These are phyloP conservation scores for Yamagishiella unicocca DNA, from an alignment of 139 green algal species.

Conservation along the genomic window DNA sequence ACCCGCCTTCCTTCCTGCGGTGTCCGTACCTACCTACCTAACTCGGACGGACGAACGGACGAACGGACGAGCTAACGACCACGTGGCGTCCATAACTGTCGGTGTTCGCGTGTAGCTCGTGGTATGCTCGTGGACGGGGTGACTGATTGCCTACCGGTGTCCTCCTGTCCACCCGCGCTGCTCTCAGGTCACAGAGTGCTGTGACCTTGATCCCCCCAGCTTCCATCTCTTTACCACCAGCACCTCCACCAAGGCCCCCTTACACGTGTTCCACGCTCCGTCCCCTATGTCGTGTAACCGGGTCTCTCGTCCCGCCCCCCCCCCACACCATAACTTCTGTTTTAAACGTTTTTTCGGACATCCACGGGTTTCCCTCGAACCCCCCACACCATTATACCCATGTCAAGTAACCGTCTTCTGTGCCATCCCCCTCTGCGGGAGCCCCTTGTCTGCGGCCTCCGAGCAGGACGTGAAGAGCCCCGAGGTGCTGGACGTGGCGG, in stretches of 20 bases:
- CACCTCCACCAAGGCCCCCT: neutral
- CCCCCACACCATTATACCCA: too few relatives aligned
- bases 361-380: too few relatives aligned
- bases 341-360: neutral
- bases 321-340: neutral
- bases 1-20: neutral
- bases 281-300: too few relatives aligned
- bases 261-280: neutral
- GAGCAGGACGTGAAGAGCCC: neutral
- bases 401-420: neutral
- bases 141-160: too few relatives aligned
- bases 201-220: too few relatives aligned
- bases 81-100: too few relatives aligned
- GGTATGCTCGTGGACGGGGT: too few relatives aligned
- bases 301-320: neutral
- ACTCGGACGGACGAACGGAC: too few relatives aligned
- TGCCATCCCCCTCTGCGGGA: neutral
- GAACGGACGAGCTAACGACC: too few relatives aligned
- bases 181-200: too few relatives aligned
- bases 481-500: constrained; percentile 19
- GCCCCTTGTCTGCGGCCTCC: neutral
- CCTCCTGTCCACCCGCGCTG: too few relatives aligned
- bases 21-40: neutral
- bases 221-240: neutral
- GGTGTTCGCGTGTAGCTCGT: too few relatives aligned